Percentiles rank a stretch among this genome's conserved stretches.
These are phyloP conservation scores for Trichothecium sympodiale DNA, from an alignment of 2,329 filamentous ascomycete species.

Conservation along the genomic window DNA sequence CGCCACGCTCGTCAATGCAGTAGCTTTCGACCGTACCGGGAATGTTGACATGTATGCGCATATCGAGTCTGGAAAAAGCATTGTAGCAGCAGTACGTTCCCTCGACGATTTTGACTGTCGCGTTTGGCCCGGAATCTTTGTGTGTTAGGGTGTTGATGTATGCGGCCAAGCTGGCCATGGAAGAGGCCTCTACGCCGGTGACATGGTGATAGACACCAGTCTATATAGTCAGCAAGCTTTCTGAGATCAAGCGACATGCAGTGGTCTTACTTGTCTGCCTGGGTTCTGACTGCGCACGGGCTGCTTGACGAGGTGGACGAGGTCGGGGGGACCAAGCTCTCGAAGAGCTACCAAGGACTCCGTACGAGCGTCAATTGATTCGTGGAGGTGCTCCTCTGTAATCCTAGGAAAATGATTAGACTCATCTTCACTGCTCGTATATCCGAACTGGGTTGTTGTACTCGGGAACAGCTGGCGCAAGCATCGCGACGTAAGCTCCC, in stretches of 20 bases:
- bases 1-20: conserved; percentile 91
- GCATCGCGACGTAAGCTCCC: conserved; percentile 38
- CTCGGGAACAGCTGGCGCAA: conserved; percentile 68
- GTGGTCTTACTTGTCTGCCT: not conserved
- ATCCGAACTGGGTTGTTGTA: conserved; percentile 26
- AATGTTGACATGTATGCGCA: conserved; percentile 97
- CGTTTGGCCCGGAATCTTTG: conserved; percentile 64
- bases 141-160: conserved; percentile 98
- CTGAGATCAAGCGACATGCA: not conserved
- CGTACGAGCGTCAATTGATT: conserved; percentile 84
- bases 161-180: conserved; percentile 88
- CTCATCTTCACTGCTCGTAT: not conserved
- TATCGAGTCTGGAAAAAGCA: conserved; percentile 94
- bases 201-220: conserved; percentile 96
- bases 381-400: conserved; percentile 84
- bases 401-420: conserved; percentile 45
- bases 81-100: conserved; percentile 99
- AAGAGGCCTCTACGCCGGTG: conserved; percentile 92
- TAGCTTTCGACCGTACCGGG: conserved; percentile 95
- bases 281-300: conserved; percentile 36
- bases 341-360: conserved; percentile 77
- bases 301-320: conserved; percentile 87
- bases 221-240: conserved; percentile 30
- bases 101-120: conserved; percentile 73
- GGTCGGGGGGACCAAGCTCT: conserved; percentile 89